Percentiles rank a stretch among this genome's conserved stretches.
Evolutionary conservation across 2,329 filamentous ascomycete genomes (phyloP).

Genomic region (Talaromyces sp.): DNA sequence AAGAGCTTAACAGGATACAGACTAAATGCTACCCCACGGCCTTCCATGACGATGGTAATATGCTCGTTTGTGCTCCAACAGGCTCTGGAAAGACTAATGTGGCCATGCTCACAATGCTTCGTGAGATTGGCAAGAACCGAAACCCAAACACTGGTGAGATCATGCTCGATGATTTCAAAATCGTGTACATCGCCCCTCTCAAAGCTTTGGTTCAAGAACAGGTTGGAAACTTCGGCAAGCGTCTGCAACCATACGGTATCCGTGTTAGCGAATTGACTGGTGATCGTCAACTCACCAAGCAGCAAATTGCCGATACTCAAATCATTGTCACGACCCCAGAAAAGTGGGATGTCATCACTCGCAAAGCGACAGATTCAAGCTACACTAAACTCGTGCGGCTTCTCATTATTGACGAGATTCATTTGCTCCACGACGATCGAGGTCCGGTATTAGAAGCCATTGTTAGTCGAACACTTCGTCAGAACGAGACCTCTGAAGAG

Average conservation of each 20-base stretch:
- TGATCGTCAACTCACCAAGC: conserved; percentile 96
- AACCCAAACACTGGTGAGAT: conserved; percentile 88
- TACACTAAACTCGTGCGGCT: conserved; percentile 97
- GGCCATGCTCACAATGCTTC: conserved; percentile 92
- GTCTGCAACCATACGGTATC: conserved; percentile 86
- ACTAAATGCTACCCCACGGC: conserved; percentile 88
- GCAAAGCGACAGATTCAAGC: conserved; percentile 93
- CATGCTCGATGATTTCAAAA: conserved; percentile 94
- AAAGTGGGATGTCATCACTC: conserved; percentile 98
- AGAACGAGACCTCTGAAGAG: conserved; percentile 89
- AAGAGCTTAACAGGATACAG: conserved; percentile 91
- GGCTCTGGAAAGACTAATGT: conserved; percentile 99
- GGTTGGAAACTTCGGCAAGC: conserved; percentile 92
- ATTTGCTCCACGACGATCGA: conserved; percentile 94
- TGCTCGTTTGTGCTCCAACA: conserved; percentile 96
- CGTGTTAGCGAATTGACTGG: conserved; percentile 93
- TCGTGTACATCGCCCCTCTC: conserved; percentile 92
- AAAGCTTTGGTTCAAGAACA: conserved; percentile 97
- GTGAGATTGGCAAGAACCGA: conserved; percentile 93
- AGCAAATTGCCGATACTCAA: conserved; percentile 96
- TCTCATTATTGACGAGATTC: conserved; percentile 96
- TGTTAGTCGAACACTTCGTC: conserved; percentile 87
- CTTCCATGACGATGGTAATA: conserved; percentile 91
- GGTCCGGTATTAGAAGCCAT: conserved; percentile 96
- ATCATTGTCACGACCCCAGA: conserved; percentile 98